Conservation (phyloP, 2,329 filamentous ascomycete genomes). For the Clonostachys rhizophaga region DNA sequence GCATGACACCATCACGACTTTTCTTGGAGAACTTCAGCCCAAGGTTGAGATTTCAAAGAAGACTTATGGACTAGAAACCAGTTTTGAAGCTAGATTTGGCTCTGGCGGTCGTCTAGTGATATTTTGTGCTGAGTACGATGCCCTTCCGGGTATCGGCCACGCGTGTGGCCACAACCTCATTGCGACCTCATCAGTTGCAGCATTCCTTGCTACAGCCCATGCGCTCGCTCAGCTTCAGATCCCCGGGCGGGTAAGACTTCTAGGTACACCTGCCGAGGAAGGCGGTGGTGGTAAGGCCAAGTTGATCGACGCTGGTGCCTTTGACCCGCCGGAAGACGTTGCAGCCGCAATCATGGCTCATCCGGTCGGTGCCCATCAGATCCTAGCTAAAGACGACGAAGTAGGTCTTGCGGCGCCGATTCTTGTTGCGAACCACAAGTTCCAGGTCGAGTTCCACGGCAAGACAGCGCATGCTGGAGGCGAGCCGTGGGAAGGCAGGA, state of each 20-base stretch:
- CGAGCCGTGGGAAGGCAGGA: conserved; percentile 28
- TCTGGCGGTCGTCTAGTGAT: conserved; percentile 20
- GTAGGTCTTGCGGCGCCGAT: conserved; percentile 7
- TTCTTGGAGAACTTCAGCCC: conserved; percentile 4
- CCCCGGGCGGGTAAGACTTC: conserved; percentile 26
- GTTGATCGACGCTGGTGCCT: conserved; percentile 14
- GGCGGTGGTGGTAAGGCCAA: conserved; percentile 30
- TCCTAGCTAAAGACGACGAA: conserved; percentile 1
- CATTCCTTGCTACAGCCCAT: conserved; percentile 27
- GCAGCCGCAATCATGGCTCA: conserved; percentile 20
- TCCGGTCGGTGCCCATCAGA: conserved; percentile 5
- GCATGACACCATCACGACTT: conserved; percentile 13
- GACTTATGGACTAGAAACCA: conserved; percentile 23
- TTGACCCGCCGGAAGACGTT: conserved; percentile 5
- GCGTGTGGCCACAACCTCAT: conserved; percentile 41
- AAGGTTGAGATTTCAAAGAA: no score
- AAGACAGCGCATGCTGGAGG: conserved; percentile 25
- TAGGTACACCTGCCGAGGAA: conserved; percentile 37
- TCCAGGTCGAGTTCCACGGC: conserved; percentile 21
- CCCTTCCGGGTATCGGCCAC: conserved; percentile 36
- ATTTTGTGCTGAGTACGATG: conserved; percentile 36
- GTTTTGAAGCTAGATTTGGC: conserved; percentile 20
- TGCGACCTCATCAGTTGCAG: conserved; percentile 28
- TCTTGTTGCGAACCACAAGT: conserved; percentile 21
- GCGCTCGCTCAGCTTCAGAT: conserved; percentile 17